Conservation (phyloP, 176 grass and related monocot species). For the Avena insularis region DNA sequence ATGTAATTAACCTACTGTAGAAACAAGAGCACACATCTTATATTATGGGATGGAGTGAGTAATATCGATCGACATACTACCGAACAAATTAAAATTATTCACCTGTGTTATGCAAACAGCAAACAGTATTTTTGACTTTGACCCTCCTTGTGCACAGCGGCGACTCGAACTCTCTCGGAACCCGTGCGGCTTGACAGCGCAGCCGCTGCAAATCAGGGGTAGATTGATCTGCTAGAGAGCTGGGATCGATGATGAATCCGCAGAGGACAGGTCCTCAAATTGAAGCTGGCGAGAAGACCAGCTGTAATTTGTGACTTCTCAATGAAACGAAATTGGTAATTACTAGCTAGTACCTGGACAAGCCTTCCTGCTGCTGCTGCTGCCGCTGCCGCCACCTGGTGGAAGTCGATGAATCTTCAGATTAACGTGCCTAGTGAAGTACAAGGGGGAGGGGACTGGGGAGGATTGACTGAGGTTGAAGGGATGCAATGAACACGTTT, state of each 20-base stretch:
- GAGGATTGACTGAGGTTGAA: too few species aligned
- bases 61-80: background rate
- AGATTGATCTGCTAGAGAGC: background rate
- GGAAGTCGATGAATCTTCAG: background rate
- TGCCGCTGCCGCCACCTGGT: background rate
- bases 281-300: background rate
- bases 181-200: too few species aligned
- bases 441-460: background rate
- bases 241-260: background rate
- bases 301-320: background rate
- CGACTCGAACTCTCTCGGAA: too few species aligned
- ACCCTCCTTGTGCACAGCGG: too few species aligned
- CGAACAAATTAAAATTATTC: background rate
- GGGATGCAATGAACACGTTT: too few species aligned
- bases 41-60: background rate
- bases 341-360: background rate
- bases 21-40: background rate
- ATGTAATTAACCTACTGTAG: background rate
- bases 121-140: too few species aligned
- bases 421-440: background rate
- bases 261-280: background rate
- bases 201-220: background rate
- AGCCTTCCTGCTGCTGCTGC: background rate
- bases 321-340: background rate
- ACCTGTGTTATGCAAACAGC: background rate